phyloP scores from a whole-genome alignment of 2,329 filamentous ascomycete genomes.

The Ceratocystis huliohia region DNA sequence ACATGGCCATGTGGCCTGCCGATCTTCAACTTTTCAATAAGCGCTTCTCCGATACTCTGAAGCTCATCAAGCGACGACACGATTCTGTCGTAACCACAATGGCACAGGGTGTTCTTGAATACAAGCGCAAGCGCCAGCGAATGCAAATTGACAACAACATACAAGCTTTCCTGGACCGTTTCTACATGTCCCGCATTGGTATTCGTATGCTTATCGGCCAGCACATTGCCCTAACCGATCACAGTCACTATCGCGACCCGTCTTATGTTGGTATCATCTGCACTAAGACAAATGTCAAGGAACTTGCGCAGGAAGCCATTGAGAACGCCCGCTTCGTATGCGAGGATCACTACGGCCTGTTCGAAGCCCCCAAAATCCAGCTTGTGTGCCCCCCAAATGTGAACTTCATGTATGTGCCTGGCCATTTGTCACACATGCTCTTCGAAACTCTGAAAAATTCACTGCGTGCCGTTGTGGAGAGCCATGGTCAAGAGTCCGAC shows the following conservation, averaged over 20 bases:
- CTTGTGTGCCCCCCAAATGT: constrained; percentile 88
- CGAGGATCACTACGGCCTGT: constrained; percentile 95
- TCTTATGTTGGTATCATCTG: constrained; percentile 98
- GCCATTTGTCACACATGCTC: constrained; percentile 98
- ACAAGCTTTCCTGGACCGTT: constrained; percentile 92
- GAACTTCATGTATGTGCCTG: constrained; percentile 98
- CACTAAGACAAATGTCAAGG: constrained; percentile 92
- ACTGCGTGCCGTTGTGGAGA: constrained; percentile 88
- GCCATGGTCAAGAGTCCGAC: constrained; percentile 86
- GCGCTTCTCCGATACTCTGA: constrained; percentile 73
- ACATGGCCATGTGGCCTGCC: constrained; percentile 86
- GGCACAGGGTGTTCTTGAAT: constrained; percentile 94
- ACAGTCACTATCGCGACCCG: constrained; percentile 76
- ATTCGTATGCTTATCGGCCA: constrained; percentile 99
- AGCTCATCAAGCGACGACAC: constrained; percentile 90
- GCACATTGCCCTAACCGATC: constrained; percentile 92
- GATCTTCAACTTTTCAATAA: constrained; percentile 91
- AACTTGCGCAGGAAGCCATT: constrained; percentile 91
- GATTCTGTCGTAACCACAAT: constrained; percentile 97
- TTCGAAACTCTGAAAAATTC: constrained; percentile 99
- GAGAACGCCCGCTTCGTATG: constrained; percentile 99
- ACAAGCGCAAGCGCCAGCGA: constrained; percentile 88
- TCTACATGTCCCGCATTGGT: constrained; percentile 99
- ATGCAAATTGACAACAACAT: constrained; percentile 98
- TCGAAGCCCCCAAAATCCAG: constrained; percentile 92